Conservation (phyloP, 768 basidiomycete genomes). For the Naematelia encephala region DNA sequence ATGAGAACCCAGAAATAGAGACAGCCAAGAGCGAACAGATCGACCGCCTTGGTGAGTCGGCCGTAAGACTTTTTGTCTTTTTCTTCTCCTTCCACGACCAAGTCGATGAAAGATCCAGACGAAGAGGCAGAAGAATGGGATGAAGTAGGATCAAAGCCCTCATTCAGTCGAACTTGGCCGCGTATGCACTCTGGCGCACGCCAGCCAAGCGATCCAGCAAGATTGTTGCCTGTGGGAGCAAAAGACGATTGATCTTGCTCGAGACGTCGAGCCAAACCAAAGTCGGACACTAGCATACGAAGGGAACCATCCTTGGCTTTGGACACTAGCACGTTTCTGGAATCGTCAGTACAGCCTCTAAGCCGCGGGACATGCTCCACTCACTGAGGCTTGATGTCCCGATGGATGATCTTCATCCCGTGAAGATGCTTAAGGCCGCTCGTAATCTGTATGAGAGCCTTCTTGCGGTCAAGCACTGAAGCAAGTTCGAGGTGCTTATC, state of each 20-base stretch:
- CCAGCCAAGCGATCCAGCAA: slow-evolving; percentile 94
- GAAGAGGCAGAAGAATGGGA: slow-evolving; percentile 28
- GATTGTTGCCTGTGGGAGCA: slow-evolving; percentile 79
- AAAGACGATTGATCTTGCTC: slow-evolving; percentile 96
- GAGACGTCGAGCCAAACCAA: slow-evolving; percentile 92
- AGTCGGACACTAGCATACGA: slow-evolving; percentile 65
- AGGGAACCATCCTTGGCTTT: slow-evolving; percentile 58
- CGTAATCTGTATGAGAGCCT: slow-evolving; percentile 79
- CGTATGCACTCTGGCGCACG: slow-evolving; percentile 92
- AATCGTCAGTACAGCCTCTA: slow-evolving; percentile 1
- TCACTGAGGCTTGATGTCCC: slow-evolving; percentile 91
- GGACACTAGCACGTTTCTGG: slow-evolving; percentile 79
- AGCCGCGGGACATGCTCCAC: slow-evolving; percentile 4
- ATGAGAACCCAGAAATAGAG: slow-evolving; percentile 90
- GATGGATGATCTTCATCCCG: slow-evolving; percentile 90
- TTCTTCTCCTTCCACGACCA: slow-evolving; percentile 43
- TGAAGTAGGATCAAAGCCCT: slow-evolving; percentile 52
- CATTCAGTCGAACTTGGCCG: slow-evolving; percentile 90
- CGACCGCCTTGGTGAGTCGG: slow-evolving; percentile 87
- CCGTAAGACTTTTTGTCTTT: slow-evolving; percentile 55
- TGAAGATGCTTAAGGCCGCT: slow-evolving; percentile 86
- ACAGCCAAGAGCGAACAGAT: slow-evolving; percentile 94
- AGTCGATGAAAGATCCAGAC: slow-evolving; percentile 14
- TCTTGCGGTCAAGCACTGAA: slow-evolving; percentile 76
- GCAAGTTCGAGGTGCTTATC: slow-evolving; percentile 60